A percentile compares a stretch with the other conserved stretches of the same genome.
Conservation (phyloP, 441 rosid genomes). For the Gossypium schwendimanii region DNA sequence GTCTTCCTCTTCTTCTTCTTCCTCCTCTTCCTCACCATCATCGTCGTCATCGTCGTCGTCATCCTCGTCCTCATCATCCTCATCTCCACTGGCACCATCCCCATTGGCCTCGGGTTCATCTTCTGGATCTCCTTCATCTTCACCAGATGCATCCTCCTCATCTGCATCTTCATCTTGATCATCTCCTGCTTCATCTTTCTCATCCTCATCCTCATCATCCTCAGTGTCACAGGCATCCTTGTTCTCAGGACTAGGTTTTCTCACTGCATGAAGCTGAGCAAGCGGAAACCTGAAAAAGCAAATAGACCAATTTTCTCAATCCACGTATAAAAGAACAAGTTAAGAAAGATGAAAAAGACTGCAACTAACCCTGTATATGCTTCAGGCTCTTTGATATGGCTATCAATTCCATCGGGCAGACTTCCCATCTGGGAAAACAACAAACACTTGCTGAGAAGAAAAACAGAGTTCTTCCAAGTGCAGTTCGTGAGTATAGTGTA, state of each 20-base stretch:
- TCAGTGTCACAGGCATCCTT: conserved; percentile 45
- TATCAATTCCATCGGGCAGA: conserved; percentile 23
- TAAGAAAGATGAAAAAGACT: conserved; percentile 4
- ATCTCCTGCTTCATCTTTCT: conserved; percentile 15
- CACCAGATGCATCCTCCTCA: conserved; percentile 31
- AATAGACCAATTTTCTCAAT: not conserved
- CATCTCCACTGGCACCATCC: conserved; percentile 36
- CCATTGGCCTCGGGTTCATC: conserved; percentile 42
- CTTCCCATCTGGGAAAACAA: conserved; percentile 26
- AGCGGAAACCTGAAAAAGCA: conserved; percentile 35
- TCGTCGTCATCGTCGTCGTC: conserved; percentile 23
- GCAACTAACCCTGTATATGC: conserved; percentile 30
- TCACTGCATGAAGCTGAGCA: conserved; percentile 25
- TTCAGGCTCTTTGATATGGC: conserved; percentile 21
- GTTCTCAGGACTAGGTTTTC: conserved; percentile 38
- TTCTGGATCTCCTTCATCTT: conserved; percentile 33
- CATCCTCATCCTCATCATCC: conserved; percentile 34
- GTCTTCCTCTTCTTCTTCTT: conserved; percentile 35
- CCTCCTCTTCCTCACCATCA: conserved; percentile 33
- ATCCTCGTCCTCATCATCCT: conserved; percentile 29
- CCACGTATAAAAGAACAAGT: not conserved
- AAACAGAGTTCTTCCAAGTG: not conserved
- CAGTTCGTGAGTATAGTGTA: not conserved
- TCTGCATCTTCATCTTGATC: conserved; percentile 33
- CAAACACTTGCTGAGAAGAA: conserved; percentile 12